Evolutionary conservation across 2,329 filamentous ascomycete species (phyloP), one percentile per base, ranked within the genome.

Genomic region (Sporothrix brunneoviolacea): DNA sequence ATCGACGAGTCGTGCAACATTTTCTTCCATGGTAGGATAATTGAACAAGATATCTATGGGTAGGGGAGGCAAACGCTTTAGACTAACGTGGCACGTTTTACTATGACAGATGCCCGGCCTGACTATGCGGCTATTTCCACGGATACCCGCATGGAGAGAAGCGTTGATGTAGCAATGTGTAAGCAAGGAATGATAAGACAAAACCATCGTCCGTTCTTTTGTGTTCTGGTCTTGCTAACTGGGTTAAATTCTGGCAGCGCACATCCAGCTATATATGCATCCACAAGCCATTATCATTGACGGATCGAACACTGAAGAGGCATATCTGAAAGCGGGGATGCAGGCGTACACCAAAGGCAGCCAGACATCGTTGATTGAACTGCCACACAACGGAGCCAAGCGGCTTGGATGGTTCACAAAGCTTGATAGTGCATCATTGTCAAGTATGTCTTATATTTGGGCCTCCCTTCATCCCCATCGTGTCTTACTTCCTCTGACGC

Each of bases 271-370:
- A 13, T 89, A 83, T 60, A 79, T 95, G 69, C 82, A 85, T 57
- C 90, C 91, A 0, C 85, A 90, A 63, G 88, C 79, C 38, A 70
- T 88, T 16, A 75, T 95, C 24, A 73, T 88, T 24, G 89, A 95
- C 62, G 77, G 79, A 19, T 79, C 81, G 6, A 64, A 64, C 4
- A 68, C 71, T 21, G 91, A 97, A 61, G 83, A 93, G 37, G 51
- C 61, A 0, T 88, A 80, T 59, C 87, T 96, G 57, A 68, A 78
- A 21, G 71, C 72, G 12, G 83, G 76, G 0, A 68, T 88, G 28
- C 74, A 76, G 37, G 67, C 71, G 13, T 80, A 82, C 59, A 69
- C 80, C 0, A 66, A 68, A 2, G 67, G 67, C 7, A 68, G 79
- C 9, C 68, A 68, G 1, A 72, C 77, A n/a, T 71, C 88, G 2